phyloP scores from a whole-genome alignment of 768 basidiomycete genomes.

The Mycena vulgaris region DNA sequence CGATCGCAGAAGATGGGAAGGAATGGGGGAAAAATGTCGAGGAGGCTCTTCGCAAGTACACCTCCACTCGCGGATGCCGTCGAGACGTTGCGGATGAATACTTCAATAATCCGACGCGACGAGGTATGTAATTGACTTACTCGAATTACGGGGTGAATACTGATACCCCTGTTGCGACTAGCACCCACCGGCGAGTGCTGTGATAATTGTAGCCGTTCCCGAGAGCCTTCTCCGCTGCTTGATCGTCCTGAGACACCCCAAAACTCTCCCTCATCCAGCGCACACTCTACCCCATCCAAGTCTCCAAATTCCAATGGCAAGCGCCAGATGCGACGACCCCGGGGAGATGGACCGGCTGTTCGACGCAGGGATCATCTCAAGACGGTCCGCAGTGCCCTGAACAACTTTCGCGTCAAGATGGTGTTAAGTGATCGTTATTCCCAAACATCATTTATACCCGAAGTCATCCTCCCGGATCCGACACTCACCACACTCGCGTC shows the following conservation, averaged over 20 bases:
- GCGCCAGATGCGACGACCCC: conserved; percentile 26
- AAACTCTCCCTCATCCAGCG: neutral
- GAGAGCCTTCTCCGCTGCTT: too few species aligned
- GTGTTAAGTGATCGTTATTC: conserved; percentile 6
- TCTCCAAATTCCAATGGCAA: conserved; percentile 42
- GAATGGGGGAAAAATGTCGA: conserved; percentile 52
- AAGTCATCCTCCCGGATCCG: conserved; percentile 46
- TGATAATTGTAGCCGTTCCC: conserved; percentile 18
- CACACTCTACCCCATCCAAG: conserved; percentile 31
- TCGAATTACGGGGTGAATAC: neutral
- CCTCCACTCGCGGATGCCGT: conserved; percentile 45
- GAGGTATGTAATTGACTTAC: conserved; percentile 38
- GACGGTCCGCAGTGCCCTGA: conserved; percentile 22
- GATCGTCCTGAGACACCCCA: neutral
- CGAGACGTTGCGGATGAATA: conserved; percentile 47
- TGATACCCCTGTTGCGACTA: conserved; percentile 4
- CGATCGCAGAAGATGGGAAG: conserved; percentile 22
- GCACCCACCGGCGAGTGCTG: conserved; percentile 42
- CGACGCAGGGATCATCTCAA: conserved; percentile 36
- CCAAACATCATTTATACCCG: conserved; percentile 32
- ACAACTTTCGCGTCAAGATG: conserved; percentile 30
- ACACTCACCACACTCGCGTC: conserved; percentile 14
- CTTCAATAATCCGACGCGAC: conserved; percentile 47
- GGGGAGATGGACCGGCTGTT: conserved; percentile 9
- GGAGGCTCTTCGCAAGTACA: conserved; percentile 45